phyloP scores from a whole-genome alignment of 179 eudicot genomes.

The Gypsophila paniculata region DNA sequence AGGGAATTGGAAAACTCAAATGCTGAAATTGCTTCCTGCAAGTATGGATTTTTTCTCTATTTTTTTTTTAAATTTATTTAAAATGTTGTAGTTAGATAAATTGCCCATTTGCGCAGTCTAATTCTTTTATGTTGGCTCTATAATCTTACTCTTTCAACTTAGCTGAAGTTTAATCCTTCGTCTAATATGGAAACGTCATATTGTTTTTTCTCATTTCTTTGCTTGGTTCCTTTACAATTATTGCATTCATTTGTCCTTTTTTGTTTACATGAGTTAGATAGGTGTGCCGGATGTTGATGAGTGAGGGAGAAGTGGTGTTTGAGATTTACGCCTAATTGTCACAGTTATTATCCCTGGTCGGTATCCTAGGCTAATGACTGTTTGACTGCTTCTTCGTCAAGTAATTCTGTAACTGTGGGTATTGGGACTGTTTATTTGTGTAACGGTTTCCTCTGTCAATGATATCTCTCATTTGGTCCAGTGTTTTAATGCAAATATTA shows the following conservation, averaged over 20 bases:
- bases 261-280: background rate
- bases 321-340: background rate
- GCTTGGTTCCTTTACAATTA: background rate
- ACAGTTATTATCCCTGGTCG: too few relatives aligned
- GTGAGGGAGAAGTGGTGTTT: background rate
- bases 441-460: background rate
- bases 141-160: background rate
- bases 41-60: conserved; percentile 37
- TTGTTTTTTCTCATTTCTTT: background rate
- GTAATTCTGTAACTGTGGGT: background rate
- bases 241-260: background rate
- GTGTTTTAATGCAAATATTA: background rate
- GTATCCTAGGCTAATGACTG: background rate
- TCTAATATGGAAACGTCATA: background rate
- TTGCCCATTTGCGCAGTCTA: background rate
- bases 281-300: background rate
- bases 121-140: background rate
- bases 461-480: background rate
- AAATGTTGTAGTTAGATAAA: conserved; percentile 9
- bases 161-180: background rate
- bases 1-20: conserved; percentile 68
- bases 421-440: conserved; percentile 1
- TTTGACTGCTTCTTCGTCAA: background rate
- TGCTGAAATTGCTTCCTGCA: conserved; percentile 69
- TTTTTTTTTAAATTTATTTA: too few relatives aligned